Evolutionary conservation across 768 basidiomycete species (phyloP), one percentile per base, ranked within the genome.

Genomic region (Sarcodon aspratus): DNA sequence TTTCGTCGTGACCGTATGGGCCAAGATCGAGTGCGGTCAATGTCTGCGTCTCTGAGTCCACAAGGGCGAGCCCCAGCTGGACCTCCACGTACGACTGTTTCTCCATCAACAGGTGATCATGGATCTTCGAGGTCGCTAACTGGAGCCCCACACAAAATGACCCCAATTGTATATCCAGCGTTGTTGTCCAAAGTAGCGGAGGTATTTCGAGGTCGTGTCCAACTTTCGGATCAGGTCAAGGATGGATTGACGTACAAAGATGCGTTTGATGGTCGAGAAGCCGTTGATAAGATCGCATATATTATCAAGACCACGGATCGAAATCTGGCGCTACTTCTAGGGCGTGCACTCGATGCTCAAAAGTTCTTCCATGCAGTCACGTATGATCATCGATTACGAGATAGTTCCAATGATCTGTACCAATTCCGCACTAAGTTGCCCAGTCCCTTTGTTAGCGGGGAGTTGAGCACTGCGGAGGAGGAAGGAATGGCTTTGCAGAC

Each of bases 301-400:
- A 95, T 99, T 61, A 96, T 98, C 75, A 94, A 94, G 68, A 98
- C 96, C 3, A 91, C 93, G 6, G 96, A 99, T 67, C 78, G 96
- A 11, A 98, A 96, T 65, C 75, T 99, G 27, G 96, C 96, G 9
- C 69, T 98, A 42, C 73, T 99, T 2, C 76, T 98, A n/a, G 96
- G 96, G 6, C 78, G 96, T 37, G 93, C 96, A 3, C 71, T 99
- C 47, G 96, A 98, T 59, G 86, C 94, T 8, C 96, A 98, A 64
- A 98, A 98, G 68, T 98, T 92, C 68, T 98, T 99, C 62, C 96
- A 99, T 60, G 96, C 98, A 59, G 96, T 99, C 55, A 97, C 96
- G 8, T 99, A 98, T 61, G 95, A 97, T 59, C 96, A 99, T 63
- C 84, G 95, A 11, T 63, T 99, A 50, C 72, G 96, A 46, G 96